Percentiles rank a stretch among this genome's conserved stretches.
phyloP scores from a whole-genome alignment of 495 filamentous ascomycete species.

The Trichoderma asperelloides region DNA sequence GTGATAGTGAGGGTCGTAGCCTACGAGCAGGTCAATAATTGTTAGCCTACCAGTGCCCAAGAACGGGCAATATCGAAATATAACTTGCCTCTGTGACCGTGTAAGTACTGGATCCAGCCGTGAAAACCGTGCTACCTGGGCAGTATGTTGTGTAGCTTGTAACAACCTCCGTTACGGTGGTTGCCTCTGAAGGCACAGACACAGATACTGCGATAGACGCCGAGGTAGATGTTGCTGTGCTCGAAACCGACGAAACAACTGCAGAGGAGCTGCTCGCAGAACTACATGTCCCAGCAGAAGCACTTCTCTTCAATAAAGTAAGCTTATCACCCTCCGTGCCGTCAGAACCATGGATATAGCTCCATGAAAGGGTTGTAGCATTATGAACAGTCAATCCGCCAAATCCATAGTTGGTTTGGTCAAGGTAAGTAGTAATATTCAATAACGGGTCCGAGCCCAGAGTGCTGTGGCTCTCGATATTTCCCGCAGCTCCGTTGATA shows the following conservation, averaged over 20 bases:
- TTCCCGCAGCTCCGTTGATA: constrained; percentile 26
- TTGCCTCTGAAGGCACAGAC: neutral
- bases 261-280: neutral
- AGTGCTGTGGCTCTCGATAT: constrained; percentile 26
- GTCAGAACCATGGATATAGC: constrained; percentile 37
- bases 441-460: constrained; percentile 23
- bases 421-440: constrained; percentile 40
- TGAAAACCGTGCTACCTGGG: neutral
- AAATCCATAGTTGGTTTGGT: constrained; percentile 39
- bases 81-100: neutral
- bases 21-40: neutral
- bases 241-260: neutral
- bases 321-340: constrained; percentile 35
- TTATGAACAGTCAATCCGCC: constrained; percentile 39
- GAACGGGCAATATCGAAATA: neutral
- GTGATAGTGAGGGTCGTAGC: neutral
- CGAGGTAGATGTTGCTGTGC: neutral
- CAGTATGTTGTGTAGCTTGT: neutral
- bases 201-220: neutral
- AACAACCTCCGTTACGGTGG: neutral
- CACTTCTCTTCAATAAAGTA: constrained; percentile 25
- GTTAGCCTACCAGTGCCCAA: neutral
- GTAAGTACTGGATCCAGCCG: neutral
- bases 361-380: constrained; percentile 33
- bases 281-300: neutral